Percentiles rank a stretch among this genome's conserved stretches.
phyloP scores from a whole-genome alignment of 208 protist species.

The Acanthamoeba sp. region DNA sequence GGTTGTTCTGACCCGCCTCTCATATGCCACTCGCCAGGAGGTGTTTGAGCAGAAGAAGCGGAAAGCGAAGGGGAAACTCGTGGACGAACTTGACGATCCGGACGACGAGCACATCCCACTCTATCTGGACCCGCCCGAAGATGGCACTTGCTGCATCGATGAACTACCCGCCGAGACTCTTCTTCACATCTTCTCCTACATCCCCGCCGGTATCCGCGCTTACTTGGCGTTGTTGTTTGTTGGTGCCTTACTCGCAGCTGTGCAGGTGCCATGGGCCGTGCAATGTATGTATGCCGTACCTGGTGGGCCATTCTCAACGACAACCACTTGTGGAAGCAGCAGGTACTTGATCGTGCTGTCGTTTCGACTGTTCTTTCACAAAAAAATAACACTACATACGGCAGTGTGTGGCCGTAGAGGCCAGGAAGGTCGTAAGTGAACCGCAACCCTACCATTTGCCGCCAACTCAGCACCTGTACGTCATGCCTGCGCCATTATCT shows the following conservation, averaged over 20 bases:
- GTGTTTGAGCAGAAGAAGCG: not conserved
- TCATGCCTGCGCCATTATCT: no score
- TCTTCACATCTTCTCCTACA: slow-evolving; percentile 28
- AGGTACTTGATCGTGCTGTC: not conserved
- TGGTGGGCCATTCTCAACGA: slow-evolving; percentile 21
- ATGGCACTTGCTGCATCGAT: slow-evolving; percentile 34
- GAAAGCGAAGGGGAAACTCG: not conserved
- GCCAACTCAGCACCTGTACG: no score
- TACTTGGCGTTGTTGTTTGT: not conserved
- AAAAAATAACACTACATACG: not conserved
- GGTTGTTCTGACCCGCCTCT: no score
- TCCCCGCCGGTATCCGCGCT: not conserved
- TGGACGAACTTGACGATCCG: not conserved
- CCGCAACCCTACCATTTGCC: no score
- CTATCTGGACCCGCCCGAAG: slow-evolving; percentile 19
- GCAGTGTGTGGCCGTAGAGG: slow-evolving; percentile 28
- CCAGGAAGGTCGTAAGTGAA: not conserved
- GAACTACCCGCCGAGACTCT: slow-evolving; percentile 29
- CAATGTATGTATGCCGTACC: not conserved
- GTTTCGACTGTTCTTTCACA: not conserved
- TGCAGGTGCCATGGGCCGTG: not conserved
- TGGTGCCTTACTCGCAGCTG: no score
- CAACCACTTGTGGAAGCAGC: not conserved
- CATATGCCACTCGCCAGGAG: not conserved
- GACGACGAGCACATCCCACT: slow-evolving; percentile 5